A percentile compares a stretch with the other conserved stretches of the same genome.
These are phyloP conservation scores for Blastocystis sp. DNA, from an alignment of 352 stramenopile species.

Conservation along the genomic window DNA sequence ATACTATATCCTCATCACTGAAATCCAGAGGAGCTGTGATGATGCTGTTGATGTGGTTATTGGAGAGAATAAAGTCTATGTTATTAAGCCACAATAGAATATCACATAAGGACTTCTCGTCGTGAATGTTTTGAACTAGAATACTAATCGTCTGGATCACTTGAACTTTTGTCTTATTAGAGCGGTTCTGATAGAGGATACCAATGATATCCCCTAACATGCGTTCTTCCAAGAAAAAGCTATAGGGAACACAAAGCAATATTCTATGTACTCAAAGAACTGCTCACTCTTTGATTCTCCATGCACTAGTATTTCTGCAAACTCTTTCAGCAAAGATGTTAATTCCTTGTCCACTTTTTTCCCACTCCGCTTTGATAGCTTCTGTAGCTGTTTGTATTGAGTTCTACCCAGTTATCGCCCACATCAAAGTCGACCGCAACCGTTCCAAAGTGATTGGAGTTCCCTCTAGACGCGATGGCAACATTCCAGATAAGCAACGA, in stretches of 20 bases:
- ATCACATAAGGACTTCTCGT: conserved; percentile 63
- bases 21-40: conserved; percentile 64
- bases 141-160: conserved; percentile 67
- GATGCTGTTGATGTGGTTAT: conserved; percentile 66
- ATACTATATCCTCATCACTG: conserved; percentile 65
- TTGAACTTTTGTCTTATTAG: conserved; percentile 63
- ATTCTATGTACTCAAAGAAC: conserved; percentile 63
- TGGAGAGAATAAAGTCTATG: conserved; percentile 63
- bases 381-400: background rate
- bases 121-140: conserved; percentile 65
- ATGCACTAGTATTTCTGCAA: conserved; percentile 46
- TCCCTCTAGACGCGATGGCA: background rate
- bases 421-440: background rate
- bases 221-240: conserved; percentile 65
- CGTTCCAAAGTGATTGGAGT: background rate
- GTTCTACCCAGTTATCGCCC: background rate
- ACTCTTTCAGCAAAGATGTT: conserved; percentile 31
- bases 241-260: background rate
- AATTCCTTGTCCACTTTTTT: conserved; percentile 26
- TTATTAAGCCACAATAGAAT: background rate
- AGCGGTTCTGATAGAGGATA: conserved; percentile 60
- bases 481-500: background rate
- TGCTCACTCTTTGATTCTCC: conserved; percentile 36
- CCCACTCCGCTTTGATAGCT: background rate
- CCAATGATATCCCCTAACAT: conserved; percentile 59